phyloP scores from a whole-genome alignment of 345 rosid species.

The Citrus trifoliata region DNA sequence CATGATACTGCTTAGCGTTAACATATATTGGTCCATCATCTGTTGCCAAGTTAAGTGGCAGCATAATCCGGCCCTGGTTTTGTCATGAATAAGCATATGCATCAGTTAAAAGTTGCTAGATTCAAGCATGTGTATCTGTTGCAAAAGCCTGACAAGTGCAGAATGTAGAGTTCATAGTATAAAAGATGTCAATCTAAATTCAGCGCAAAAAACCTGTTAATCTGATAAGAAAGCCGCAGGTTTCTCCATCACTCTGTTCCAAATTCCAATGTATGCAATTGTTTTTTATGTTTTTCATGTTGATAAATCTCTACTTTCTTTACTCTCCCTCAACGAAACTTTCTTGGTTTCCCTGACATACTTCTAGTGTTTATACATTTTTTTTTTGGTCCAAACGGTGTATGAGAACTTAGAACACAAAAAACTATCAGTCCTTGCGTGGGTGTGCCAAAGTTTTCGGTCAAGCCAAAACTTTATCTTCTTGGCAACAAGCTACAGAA shows the following conservation, averaged over 20 bases:
- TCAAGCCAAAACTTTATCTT: background rate
- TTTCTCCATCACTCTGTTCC: background rate
- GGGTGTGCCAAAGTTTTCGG: background rate
- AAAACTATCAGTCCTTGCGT: background rate
- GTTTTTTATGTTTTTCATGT: background rate
- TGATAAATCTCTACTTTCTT: background rate
- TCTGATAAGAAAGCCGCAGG: background rate
- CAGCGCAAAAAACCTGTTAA: background rate
- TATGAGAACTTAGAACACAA: too few relatives aligned
- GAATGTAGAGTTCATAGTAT: background rate
- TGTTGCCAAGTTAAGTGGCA: constrained; percentile 65
- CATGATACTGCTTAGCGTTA: constrained; percentile 95
- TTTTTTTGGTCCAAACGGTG: background rate
- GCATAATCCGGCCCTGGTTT: constrained; percentile 72
- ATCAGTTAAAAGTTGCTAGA: background rate
- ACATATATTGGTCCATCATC: constrained; percentile 87
- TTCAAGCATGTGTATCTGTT: background rate
- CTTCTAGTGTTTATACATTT: background rate
- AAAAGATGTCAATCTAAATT: background rate
- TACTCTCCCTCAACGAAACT: background rate
- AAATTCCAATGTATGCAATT: background rate
- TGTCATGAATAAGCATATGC: constrained; percentile 2
- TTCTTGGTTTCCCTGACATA: background rate
- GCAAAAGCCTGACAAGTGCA: background rate
- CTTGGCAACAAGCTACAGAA: background rate